These are phyloP conservation scores for Phytophthora rubi DNA, from an alignment of 352 stramenopile genomes.

Conservation along the genomic window DNA sequence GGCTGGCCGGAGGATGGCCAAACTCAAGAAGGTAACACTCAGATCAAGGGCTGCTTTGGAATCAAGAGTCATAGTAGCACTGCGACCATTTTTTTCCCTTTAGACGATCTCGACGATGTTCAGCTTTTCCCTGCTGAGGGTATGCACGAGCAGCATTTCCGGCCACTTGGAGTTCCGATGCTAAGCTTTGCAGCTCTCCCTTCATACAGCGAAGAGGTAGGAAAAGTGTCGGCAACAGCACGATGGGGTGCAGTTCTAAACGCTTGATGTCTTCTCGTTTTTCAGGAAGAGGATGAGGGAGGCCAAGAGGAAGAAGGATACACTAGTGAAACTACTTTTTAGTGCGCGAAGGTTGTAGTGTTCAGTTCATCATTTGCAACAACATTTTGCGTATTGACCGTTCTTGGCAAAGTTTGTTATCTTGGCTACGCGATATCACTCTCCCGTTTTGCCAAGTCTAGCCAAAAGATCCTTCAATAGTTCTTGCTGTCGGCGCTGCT, in stretches of 20 bases:
- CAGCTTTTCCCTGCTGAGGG: constrained; percentile 32
- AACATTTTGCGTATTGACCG: neutral
- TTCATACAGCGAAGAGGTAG: constrained; percentile 63
- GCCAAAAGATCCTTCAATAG: constrained; percentile 67
- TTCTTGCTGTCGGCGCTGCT: constrained; percentile 72
- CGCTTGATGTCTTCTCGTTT: neutral
- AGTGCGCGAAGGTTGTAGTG: neutral
- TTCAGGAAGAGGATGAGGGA: constrained; percentile 43
- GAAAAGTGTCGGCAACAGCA: neutral
- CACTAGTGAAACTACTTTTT: constrained; percentile 13
- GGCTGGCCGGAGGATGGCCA: constrained; percentile 24
- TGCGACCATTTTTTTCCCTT: neutral
- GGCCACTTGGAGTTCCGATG: constrained; percentile 44
- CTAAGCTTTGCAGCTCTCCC: constrained; percentile 60
- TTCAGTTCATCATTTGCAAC: neutral
- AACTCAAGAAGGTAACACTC: constrained; percentile 20
- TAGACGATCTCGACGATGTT: constrained; percentile 43
- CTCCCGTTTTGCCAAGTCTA: constrained; percentile 36
- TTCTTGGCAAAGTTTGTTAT: neutral
- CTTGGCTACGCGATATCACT: neutral
- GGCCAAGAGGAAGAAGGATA: constrained; percentile 21
- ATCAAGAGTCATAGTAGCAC: neutral
- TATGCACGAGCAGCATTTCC: constrained; percentile 4
- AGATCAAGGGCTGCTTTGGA: neutral
- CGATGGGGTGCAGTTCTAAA: neutral